A percentile compares a stretch with the other conserved stretches of the same genome.
phyloP scores from a whole-genome alignment of 305 asterid genomes.

The Lippia alba region DNA sequence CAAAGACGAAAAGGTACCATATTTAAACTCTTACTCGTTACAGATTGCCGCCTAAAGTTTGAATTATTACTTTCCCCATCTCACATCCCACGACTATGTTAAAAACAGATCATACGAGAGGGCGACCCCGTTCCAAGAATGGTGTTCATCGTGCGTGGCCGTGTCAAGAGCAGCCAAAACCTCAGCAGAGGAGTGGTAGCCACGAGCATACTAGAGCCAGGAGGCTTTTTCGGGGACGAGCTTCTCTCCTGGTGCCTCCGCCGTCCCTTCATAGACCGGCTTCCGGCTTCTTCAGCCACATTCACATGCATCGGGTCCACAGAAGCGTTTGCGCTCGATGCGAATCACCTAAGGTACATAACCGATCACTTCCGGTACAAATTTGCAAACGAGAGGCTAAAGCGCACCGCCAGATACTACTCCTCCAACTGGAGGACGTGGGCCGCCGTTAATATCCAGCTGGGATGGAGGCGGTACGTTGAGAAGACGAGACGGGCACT shows the following conservation, averaged over 20 bases:
- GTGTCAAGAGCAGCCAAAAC: slow-evolving; percentile 76
- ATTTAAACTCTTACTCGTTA: background rate
- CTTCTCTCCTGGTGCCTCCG: slow-evolving; percentile 97
- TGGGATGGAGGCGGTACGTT: slow-evolving; percentile 79
- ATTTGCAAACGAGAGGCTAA: slow-evolving; percentile 85
- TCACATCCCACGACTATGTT: background rate
- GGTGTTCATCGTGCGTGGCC: slow-evolving; percentile 81
- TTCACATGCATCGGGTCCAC: slow-evolving; percentile 75
- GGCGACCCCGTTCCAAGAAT: slow-evolving; percentile 89
- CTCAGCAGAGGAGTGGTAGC: slow-evolving; percentile 84
- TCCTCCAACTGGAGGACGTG: slow-evolving; percentile 98
- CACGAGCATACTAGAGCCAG: slow-evolving; percentile 71
- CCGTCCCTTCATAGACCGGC: slow-evolving; percentile 79
- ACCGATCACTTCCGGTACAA: slow-evolving; percentile 93
- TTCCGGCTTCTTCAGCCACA: slow-evolving; percentile 93
- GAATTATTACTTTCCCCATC: background rate
- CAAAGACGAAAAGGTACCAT: slow-evolving; percentile 78
- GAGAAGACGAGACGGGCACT: slow-evolving; percentile 52
- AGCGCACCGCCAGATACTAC: slow-evolving; percentile 73
- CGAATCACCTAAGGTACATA: slow-evolving; percentile 70
- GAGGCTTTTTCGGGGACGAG: slow-evolving; percentile 93
- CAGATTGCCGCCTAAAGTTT: no score
- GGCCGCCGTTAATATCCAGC: slow-evolving; percentile 93
- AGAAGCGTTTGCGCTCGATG: slow-evolving; percentile 79
- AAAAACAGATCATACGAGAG: slow-evolving; percentile 80